Evolutionary conservation across 441 rosid species (phyloP), one percentile per base, ranked within the genome.

Genomic region (Jatropha podagrica): DNA sequence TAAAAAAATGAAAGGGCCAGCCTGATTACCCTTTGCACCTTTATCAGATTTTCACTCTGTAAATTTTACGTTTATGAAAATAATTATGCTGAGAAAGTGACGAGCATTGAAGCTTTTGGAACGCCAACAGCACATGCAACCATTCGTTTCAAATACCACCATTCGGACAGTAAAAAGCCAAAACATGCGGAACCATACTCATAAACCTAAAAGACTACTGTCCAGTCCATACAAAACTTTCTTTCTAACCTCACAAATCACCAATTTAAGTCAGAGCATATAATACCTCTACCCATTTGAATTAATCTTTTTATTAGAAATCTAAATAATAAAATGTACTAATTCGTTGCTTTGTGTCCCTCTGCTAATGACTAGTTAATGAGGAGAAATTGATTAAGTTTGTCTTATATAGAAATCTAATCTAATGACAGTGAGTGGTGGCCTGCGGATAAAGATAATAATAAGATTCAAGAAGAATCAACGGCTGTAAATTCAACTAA

Each of bases 401-500:
- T 75, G 76, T 74, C 67, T 68, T 63, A 78, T 61, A 6, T 44
- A 65, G 54, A 46, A 8, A 58, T 63, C 72, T 49, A 32, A 55
- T 46, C 72, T 49, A 32, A 55, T 46, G 59, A 74, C 54, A 27
- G 10, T 40, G n/a, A 37, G 60, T n/a, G 60, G 60, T 20, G 27
- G 60, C 60, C 60, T 55, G 14, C 7, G 0, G 55, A 18, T 13
- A 13, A 5, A 44, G 49, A 44, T 5, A 51, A 18, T 51, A n/a
- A n/a, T 52, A 14, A 32, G 56, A 52, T 52, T 1, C 7, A 18
- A 55, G n/a, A 7, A 55, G 0, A 23, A 55, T 55, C 14, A 59
- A 59, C 63, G 63, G 63, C 23, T 59, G 63, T 0, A 59, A 59
- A 59, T 23, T 59, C 32, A 32, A 32, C 32, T 32, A 32, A 32